Base-by-base conservation (phyloP, 805 yeast genomes). In the Blastobotrys americana region DNA sequence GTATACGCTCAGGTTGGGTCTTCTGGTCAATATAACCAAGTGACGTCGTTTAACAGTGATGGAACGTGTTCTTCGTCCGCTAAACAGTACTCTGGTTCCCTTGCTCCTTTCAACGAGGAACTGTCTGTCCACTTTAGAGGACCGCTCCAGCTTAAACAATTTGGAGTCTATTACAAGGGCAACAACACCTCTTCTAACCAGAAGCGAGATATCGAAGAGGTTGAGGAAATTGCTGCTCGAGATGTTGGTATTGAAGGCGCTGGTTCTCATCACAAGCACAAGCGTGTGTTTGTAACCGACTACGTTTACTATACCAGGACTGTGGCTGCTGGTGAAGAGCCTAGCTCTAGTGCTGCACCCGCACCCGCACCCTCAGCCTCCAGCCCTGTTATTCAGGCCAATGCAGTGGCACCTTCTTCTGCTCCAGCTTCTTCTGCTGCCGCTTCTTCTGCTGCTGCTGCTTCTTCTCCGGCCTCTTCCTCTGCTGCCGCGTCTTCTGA, bases 101-200 rank as follows among this genome's bases (percentile, higher is more conserved):
- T 85, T 64, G 67, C 89, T 44, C 96, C 96, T 34, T 71, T 87
- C 51, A 82, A 85, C 65, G 93, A 86, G 71, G 95, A 87, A 66
- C 69, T 87, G 50, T 80, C 94, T 28, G 80, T 87, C 48, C 95
- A 87, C 66, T 83, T 86, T 73, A 82, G 96, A 72, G 96, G 96
- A 57, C 96, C 96, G 31, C 60, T 87, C 55, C 73, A 77, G 61
- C 77, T 87, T 61, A 68, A 72, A 59, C 86, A 86, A 68, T 87
- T 93, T 61, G 97, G 89, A 65, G 96, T 86, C 45, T 93, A 89
- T 73, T 80, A 81, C 59, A 70, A 50, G 54, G 54, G 55, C 72
- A 66, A 60, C 57, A 63, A 50, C 76, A 69, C 31, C 13, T 8
- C 10, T 13, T 25, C 37, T 10, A 21, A 62, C 77, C 74, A 65